These are phyloP conservation scores for Salix exigua DNA, from an alignment of 345 rosid genomes.

Conservation along the genomic window DNA sequence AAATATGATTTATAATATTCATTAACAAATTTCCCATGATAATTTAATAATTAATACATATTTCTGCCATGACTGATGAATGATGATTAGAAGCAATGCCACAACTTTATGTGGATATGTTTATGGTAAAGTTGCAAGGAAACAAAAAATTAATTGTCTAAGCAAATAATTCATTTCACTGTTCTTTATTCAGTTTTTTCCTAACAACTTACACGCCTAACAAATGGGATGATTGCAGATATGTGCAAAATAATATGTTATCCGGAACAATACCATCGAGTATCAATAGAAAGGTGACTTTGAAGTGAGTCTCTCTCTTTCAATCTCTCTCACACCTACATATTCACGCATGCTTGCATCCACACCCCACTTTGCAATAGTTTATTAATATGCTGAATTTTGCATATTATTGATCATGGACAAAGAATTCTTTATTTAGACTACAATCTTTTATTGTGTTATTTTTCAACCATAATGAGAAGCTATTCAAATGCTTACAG, in stretches of 20 bases:
- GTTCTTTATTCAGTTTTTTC: background rate
- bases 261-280: conserved; percentile 74
- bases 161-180: background rate
- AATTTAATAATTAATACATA: background rate
- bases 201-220: conserved; percentile 12
- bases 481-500: background rate
- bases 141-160: background rate
- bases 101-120: background rate
- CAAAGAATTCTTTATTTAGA: background rate
- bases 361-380: background rate
- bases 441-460: background rate
- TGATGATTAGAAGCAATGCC: background rate
- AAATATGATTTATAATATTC: too few species aligned
- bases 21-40: background rate
- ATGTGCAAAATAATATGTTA: conserved; percentile 77
- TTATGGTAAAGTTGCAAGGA: background rate
- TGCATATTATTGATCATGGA: background rate
- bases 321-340: background rate
- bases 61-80: conserved; percentile 5
- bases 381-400: background rate
- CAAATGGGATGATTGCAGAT: conserved; percentile 48
- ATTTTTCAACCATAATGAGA: background rate
- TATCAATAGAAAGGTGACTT: conserved; percentile 38
- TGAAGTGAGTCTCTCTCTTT: conserved; percentile 55
- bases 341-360: too few species aligned